phyloP scores from a whole-genome alignment of 495 filamentous ascomycete species.

The Penicillium cosmopolitanum region DNA sequence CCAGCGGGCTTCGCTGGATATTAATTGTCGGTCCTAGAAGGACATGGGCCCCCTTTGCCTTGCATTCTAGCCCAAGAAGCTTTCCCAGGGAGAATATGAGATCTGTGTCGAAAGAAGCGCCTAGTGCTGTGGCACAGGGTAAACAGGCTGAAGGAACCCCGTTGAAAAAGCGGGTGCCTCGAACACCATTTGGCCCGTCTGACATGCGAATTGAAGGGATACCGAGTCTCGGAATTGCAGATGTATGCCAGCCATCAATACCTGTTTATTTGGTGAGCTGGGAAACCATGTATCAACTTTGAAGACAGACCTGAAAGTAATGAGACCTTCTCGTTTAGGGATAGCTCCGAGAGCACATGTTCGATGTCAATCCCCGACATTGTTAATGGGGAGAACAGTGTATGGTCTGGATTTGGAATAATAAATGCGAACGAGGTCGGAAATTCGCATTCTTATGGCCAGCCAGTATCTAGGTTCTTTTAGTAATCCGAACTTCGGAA shows the following conservation, averaged over 20 bases:
- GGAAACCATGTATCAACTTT: background rate
- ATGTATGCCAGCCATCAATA: slow-evolving; percentile 73
- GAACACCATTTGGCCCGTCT: slow-evolving; percentile 69
- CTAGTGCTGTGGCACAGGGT: slow-evolving; percentile 64
- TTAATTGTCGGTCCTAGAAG: slow-evolving; percentile 74
- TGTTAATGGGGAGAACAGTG: background rate
- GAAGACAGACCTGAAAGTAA: slow-evolving; percentile 10
- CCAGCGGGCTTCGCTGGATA: slow-evolving; percentile 60
- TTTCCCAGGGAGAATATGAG: slow-evolving; percentile 58
- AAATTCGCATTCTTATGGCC: background rate
- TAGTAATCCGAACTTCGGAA: background rate
- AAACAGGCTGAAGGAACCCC: slow-evolving; percentile 55
- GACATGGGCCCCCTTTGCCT: slow-evolving; percentile 54
- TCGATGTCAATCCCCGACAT: slow-evolving; percentile 8
- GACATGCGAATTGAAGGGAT: slow-evolving; percentile 66
- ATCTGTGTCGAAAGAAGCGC: slow-evolving; percentile 63
- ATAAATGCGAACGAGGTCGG: background rate
- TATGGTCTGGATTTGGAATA: background rate
- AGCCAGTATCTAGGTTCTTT: background rate
- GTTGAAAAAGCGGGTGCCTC: slow-evolving; percentile 14
- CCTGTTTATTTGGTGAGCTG: slow-evolving; percentile 33
- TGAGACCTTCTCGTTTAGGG: slow-evolving; percentile 12
- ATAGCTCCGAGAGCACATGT: slow-evolving; percentile 8
- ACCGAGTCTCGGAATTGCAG: slow-evolving; percentile 60
- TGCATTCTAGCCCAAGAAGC: slow-evolving; percentile 40